phyloP scores from a whole-genome alignment of 164 flowering plant species.

The Houttuynia cordata region DNA sequence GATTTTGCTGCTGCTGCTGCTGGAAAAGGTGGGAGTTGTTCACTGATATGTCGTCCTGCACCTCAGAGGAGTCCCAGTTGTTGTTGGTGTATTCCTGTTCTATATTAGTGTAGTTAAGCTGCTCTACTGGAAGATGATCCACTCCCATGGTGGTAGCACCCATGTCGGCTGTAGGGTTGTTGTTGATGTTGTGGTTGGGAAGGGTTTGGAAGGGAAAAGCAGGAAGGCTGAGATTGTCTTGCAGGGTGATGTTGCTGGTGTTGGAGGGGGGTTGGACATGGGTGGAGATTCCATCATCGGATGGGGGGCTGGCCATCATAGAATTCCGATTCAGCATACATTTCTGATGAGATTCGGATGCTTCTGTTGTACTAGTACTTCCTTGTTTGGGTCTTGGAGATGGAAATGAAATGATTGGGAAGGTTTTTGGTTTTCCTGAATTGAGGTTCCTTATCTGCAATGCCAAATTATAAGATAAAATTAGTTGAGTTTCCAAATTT shows the following conservation, averaged over 20 bases:
- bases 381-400: not conserved
- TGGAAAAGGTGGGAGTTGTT: slow-evolving; percentile 4
- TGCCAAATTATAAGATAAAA: no score
- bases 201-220: slow-evolving; percentile 2
- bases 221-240: not conserved
- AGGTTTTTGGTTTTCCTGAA: no score
- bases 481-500: no score
- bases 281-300: not conserved
- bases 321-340: not conserved
- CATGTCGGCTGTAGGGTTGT: slow-evolving; percentile 2
- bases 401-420: not conserved
- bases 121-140: slow-evolving; percentile 20
- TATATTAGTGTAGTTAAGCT: slow-evolving; percentile 12
- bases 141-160: slow-evolving; percentile 12
- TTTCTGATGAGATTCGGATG: not conserved
- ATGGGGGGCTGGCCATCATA: not conserved
- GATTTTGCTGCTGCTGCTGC: slow-evolving; percentile 12
- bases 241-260: no score
- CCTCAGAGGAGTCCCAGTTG: slow-evolving; percentile 6
- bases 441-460: no score
- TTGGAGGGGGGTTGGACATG: no score
- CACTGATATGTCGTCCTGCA: slow-evolving; percentile 8
- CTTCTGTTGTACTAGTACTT: not conserved
- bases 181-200: slow-evolving; percentile 9
- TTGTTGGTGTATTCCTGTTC: slow-evolving; percentile 13